Conservation (phyloP, 23 red algal genomes). For the Agarophyton chilense region DNA sequence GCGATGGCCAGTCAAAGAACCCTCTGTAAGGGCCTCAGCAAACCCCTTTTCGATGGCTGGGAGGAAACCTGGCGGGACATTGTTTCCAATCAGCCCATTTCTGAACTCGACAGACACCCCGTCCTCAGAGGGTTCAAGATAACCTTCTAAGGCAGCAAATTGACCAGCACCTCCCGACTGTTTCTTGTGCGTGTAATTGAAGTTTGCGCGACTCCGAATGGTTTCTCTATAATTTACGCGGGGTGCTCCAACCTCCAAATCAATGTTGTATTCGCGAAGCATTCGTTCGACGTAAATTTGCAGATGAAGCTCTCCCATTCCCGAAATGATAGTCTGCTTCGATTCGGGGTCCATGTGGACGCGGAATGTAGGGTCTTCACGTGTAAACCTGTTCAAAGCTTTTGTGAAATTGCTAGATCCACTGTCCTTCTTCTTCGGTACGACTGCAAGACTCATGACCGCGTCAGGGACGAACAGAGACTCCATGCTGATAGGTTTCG, state of each 20-base stretch:
- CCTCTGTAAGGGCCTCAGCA: slow-evolving; percentile 76
- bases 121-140: slow-evolving; percentile 78
- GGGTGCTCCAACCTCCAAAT: slow-evolving; percentile 85
- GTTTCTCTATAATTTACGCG: slow-evolving; percentile 99
- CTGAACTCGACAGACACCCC: slow-evolving; percentile 84
- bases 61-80: slow-evolving; percentile 86
- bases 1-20: slow-evolving; percentile 83
- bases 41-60: slow-evolving; percentile 98
- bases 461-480: slow-evolving; percentile 93
- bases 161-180: slow-evolving; percentile 98
- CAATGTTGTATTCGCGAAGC: slow-evolving; percentile 93
- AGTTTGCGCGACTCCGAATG: slow-evolving; percentile 58
- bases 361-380: slow-evolving; percentile 98
- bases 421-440: slow-evolving; percentile 62
- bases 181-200: slow-evolving; percentile 97
- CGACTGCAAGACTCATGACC: slow-evolving; percentile 91
- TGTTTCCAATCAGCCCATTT: slow-evolving; percentile 91
- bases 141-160: slow-evolving; percentile 93
- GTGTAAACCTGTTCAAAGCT: slow-evolving; percentile 82
- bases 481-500: slow-evolving; percentile 81
- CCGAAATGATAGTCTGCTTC: slow-evolving; percentile 93
- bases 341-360: slow-evolving; percentile 90
- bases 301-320: slow-evolving; percentile 99
- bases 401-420: slow-evolving; percentile 78
- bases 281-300: slow-evolving; percentile 97